A percentile compares a stretch with the other conserved stretches of the same genome.
phyloP scores from a whole-genome alignment of 805 yeast genomes.

The Kodamaea kaohsiungensis region DNA sequence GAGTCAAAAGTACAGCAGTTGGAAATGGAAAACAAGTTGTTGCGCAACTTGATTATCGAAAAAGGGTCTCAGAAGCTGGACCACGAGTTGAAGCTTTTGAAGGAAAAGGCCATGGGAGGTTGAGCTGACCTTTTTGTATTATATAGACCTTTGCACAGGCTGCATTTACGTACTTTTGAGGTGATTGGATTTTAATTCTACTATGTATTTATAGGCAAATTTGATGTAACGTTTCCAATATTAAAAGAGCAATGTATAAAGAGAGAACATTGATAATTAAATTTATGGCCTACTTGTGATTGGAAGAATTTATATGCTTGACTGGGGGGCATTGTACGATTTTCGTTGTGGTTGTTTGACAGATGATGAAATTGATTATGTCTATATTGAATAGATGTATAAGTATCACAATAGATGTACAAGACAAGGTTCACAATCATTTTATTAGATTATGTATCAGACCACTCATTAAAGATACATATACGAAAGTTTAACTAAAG shows the following conservation, averaged over 20 bases:
- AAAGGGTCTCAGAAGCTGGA: slow-evolving; percentile 46
- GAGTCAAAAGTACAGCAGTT: slow-evolving; percentile 51
- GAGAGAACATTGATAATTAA: too few relatives aligned
- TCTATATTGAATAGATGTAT: too few relatives aligned
- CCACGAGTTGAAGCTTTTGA: slow-evolving; percentile 36
- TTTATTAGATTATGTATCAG: too few relatives aligned
- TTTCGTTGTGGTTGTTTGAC: too few relatives aligned
- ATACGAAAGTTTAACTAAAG: too few relatives aligned
- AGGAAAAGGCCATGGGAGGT: slow-evolving; percentile 27
- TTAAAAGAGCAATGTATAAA: background rate
- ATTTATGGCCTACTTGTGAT: too few relatives aligned
- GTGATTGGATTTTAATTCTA: slow-evolving; percentile 1
- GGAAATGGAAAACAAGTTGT: slow-evolving; percentile 62
- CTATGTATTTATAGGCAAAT: slow-evolving; percentile 1
- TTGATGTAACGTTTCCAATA: background rate
- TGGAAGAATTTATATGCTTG: too few relatives aligned
- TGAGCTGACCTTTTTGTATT: background rate
- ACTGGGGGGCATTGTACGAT: too few relatives aligned
- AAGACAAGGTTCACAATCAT: too few relatives aligned
- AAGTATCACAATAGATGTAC: too few relatives aligned
- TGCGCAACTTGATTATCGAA: slow-evolving; percentile 54
- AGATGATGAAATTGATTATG: too few relatives aligned
- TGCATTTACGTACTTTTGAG: background rate
- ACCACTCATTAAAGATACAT: too few relatives aligned
- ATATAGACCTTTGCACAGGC: slow-evolving; percentile 2